Base-by-base conservation (phyloP, 225 moss, liverwort and hornwort species). In the Sphagnum tenellum region DNA sequence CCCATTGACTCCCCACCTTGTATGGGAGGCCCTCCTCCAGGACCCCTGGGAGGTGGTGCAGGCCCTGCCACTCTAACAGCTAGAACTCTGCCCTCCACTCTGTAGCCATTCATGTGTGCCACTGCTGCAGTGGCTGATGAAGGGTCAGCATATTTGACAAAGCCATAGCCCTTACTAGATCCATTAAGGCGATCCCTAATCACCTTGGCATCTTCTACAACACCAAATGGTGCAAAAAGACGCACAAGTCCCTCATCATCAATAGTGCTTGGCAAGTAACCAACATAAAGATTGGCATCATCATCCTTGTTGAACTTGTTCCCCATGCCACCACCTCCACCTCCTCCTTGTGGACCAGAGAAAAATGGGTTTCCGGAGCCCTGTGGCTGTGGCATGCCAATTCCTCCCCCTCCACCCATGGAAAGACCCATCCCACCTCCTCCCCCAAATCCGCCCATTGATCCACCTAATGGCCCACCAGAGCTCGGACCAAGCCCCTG, bases 61-160 rank as follows among this genome's bases (percentile, higher is more conserved):
- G 92, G 92, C 51, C 96, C 96, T 60, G 96, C 96, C 46, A 98
- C 92, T 71, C 96, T 80, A 70, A 98, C 96, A 63, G 96, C 96
- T 69, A 98, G 76, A 66, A 89, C 82, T 75, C 92, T 89, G 45
- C 96, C 92, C 70, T 98, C 96, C 65, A 93, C 65, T 69, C 96
- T 81, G 70, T 90, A 93, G 44, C 96, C 85, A 76, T 98, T 93
- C 85, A 92, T 92, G 6, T 92, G 81, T 54, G 74, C 72, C 12
- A 98, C 96, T 58, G 96, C 96, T 73, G 86, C 86, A 64, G 82
- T 85, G 62, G 96, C 96, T 71, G 88, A 86, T 29, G 90, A 52
- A 57, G 92, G 81, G 73, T 98, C 96, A 4, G 85, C 56, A 66
- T 90, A 98, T 69, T 93, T 98, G 46, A 98, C 96, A 67, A 98